Conservation (phyloP, 169 alveolate species). For the Perkinsus marinus region DNA sequence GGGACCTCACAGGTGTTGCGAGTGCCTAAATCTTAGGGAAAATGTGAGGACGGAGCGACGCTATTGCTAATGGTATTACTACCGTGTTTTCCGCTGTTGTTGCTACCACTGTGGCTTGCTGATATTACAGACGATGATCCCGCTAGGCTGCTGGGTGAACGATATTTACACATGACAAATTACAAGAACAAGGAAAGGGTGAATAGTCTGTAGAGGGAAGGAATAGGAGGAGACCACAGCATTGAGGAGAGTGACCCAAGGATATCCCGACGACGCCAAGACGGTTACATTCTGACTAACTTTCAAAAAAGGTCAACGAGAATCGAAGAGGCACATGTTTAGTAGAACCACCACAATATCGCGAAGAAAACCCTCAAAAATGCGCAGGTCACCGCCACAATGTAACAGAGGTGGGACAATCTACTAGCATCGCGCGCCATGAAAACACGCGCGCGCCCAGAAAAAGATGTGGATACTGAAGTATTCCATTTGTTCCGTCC, state of each 20-base stretch:
- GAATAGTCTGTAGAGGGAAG: background rate
- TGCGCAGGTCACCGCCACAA: background rate
- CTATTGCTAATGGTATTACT: background rate
- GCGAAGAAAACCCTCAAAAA: background rate
- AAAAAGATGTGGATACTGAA: too few species aligned
- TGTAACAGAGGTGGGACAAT: background rate
- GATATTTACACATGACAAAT: background rate
- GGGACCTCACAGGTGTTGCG: background rate
- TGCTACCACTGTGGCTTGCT: background rate
- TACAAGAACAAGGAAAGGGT: background rate
- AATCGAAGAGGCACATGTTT: too few species aligned
- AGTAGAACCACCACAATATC: too few species aligned
- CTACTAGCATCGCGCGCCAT: background rate
- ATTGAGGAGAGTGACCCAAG: too few species aligned
- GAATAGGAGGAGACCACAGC: too few species aligned
- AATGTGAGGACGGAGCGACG: background rate
- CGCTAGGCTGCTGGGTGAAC: background rate
- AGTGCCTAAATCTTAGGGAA: background rate
- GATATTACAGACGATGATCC: background rate
- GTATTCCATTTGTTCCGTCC: too few species aligned
- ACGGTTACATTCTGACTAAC: background rate
- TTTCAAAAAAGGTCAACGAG: background rate
- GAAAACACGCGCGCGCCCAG: background rate
- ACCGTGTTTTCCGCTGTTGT: background rate
- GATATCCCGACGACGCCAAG: too few species aligned